Evolutionary conservation across 2,329 filamentous ascomycete species (phyloP).

Genomic region (Didymellaceae sp.): DNA sequence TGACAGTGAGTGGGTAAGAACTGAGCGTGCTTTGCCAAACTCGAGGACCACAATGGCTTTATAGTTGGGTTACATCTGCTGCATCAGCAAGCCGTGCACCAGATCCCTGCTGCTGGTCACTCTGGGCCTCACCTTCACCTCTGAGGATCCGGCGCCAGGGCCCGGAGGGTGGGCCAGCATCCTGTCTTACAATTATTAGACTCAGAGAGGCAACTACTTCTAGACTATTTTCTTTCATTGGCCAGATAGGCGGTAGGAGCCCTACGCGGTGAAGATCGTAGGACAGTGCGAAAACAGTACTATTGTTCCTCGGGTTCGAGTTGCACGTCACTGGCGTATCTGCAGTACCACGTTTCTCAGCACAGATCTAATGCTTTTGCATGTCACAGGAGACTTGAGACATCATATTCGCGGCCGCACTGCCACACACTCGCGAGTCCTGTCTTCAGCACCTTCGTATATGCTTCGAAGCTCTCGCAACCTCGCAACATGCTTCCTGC

Average conservation of each 20-base stretch:
- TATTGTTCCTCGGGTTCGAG: not conserved
- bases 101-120: not conserved
- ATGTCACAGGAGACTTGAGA: not conserved
- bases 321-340: not conserved
- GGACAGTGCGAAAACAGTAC: not conserved
- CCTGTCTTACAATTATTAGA: conserved; percentile 18
- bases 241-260: not conserved
- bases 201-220: conserved; percentile 22
- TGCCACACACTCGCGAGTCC: too few species aligned
- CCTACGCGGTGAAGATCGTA: not conserved
- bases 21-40: not conserved
- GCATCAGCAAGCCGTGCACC: not conserved
- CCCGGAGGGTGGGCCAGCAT: not conserved
- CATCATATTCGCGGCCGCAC: not conserved
- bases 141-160: not conserved
- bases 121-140: not conserved
- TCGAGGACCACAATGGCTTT: not conserved
- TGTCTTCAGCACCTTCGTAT: not conserved
- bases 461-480: not conserved
- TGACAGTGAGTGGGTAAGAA: conserved; percentile 1
- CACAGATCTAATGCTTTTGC: not conserved
- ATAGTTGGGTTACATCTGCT: not conserved
- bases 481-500: not conserved
- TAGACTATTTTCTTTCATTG: not conserved
- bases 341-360: not conserved